A percentile compares a stretch with the other conserved stretches of the same genome.
phyloP scores from a whole-genome alignment of 2,329 filamentous ascomycete genomes.

The Phialophora expanda region DNA sequence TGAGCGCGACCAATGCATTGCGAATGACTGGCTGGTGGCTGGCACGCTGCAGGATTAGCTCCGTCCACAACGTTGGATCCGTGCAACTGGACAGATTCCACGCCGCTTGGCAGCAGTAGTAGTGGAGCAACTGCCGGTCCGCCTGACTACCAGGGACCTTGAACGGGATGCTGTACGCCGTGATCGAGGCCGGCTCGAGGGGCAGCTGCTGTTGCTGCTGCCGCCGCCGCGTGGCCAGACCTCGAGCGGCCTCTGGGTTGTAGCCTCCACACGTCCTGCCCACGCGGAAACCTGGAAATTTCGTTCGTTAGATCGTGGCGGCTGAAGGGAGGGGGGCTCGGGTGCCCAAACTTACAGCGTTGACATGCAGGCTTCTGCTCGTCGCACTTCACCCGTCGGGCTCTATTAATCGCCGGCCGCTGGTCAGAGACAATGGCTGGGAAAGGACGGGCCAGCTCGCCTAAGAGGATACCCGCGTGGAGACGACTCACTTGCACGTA shows the following conservation, averaged over 20 bases:
- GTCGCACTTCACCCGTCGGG: conserved; percentile 27
- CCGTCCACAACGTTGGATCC: conserved; percentile 69
- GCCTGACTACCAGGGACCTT: conserved; percentile 28
- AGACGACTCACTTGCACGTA: conserved; percentile 33
- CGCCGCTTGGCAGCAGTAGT: conserved; percentile 66
- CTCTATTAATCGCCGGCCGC: conserved; percentile 7
- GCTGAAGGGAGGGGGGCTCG: not conserved
- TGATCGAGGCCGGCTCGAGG: conserved; percentile 17
- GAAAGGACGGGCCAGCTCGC: not conserved
- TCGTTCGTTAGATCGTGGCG: not conserved
- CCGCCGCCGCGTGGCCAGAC: conserved; percentile 1
- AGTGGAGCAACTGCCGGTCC: conserved; percentile 48
- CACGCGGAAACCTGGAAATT: conserved; percentile 50
- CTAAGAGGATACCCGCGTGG: not conserved
- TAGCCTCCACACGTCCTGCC: conserved; percentile 67
- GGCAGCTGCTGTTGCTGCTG: conserved; percentile 42
- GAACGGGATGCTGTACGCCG: conserved; percentile 27
- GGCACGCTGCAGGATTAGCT: conserved; percentile 66
- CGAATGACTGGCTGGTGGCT: conserved; percentile 65
- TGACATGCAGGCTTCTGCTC: conserved; percentile 46
- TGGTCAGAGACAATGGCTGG: not conserved
- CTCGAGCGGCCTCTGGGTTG: not conserved
- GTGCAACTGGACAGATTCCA: conserved; percentile 70
- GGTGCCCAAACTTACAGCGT: conserved; percentile 52
- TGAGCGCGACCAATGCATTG: conserved; percentile 68